phyloP scores from a whole-genome alignment of 257 asterid species.

The Lycium ferocissimum region DNA sequence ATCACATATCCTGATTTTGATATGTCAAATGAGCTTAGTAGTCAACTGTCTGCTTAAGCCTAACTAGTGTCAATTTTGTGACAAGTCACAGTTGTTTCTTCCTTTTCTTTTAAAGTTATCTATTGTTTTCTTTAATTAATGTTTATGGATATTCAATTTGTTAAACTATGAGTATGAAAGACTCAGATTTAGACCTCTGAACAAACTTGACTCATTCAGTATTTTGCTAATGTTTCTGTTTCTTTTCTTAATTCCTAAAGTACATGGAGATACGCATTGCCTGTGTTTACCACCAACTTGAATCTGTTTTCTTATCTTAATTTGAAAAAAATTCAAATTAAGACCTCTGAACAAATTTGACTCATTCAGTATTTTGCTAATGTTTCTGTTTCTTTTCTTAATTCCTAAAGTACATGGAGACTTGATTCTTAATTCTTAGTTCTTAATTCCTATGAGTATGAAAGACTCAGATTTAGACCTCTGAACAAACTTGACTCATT shows the following conservation, averaged over 20 bases:
- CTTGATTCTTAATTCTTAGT: background rate
- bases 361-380: background rate
- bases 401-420: background rate
- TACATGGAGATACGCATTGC: background rate
- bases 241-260: background rate
- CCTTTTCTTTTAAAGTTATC: background rate
- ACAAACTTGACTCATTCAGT: constrained; percentile 1
- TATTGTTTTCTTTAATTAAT: background rate
- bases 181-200: background rate
- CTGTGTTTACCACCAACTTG: background rate
- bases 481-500: constrained; percentile 7
- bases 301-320: background rate
- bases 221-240: background rate
- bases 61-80: no score
- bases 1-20: background rate
- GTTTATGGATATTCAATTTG: background rate
- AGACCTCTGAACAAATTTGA: background rate
- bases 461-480: background rate
- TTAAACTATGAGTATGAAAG: background rate
- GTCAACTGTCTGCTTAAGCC: no score
- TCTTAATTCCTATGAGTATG: background rate
- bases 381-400: background rate
- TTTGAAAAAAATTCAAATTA: background rate
- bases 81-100: no score
- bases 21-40: background rate